phyloP scores from a whole-genome alignment of 2,329 filamentous ascomycete species.

The Ambrosiella cleistominuta region DNA sequence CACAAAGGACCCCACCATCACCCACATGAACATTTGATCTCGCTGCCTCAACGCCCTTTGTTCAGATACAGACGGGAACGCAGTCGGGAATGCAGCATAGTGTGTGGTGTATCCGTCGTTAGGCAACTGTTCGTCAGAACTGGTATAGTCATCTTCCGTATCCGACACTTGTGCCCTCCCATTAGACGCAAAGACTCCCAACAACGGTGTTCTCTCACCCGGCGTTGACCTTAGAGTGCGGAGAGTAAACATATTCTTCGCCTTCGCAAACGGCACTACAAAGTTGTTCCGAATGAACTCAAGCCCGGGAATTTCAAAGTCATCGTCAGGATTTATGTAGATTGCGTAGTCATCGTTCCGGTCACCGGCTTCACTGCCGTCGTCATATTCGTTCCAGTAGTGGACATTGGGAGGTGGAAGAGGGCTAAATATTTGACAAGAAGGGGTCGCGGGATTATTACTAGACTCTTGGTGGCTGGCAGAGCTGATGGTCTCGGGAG shows the following conservation, averaged over 20 bases:
- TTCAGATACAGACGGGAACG: constrained; percentile 30
- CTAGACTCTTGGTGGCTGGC: constrained; percentile 12
- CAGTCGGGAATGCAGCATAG: constrained; percentile 33
- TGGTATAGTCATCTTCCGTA: constrained; percentile 27
- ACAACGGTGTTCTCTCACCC: constrained; percentile 18
- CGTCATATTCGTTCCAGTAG: constrained; percentile 81
- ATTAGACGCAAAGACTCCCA: constrained; percentile 13
- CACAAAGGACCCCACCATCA: constrained; percentile 35
- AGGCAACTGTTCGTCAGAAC: constrained; percentile 31
- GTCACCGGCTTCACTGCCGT: constrained; percentile 52
- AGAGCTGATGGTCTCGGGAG: constrained; percentile 20
- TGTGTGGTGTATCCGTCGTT: constrained; percentile 34
- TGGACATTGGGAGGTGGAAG: constrained; percentile 17
- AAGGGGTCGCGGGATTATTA: constrained; percentile 16
- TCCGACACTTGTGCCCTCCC: constrained; percentile 3
- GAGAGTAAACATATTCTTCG: constrained; percentile 30
- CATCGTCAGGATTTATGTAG: constrained; percentile 53
- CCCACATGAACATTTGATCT: constrained; percentile 37
- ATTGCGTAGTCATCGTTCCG: constrained; percentile 49
- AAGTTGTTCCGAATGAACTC: constrained; percentile 38
- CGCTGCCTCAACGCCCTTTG: constrained; percentile 33
- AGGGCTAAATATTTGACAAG: constrained; percentile 6
- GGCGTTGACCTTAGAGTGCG: background rate
- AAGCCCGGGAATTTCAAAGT: constrained; percentile 43
- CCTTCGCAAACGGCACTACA: constrained; percentile 31